Evolutionary conservation across 139 green algal genomes (phyloP).

Genomic region (Volvox reticuliferus): DNA sequence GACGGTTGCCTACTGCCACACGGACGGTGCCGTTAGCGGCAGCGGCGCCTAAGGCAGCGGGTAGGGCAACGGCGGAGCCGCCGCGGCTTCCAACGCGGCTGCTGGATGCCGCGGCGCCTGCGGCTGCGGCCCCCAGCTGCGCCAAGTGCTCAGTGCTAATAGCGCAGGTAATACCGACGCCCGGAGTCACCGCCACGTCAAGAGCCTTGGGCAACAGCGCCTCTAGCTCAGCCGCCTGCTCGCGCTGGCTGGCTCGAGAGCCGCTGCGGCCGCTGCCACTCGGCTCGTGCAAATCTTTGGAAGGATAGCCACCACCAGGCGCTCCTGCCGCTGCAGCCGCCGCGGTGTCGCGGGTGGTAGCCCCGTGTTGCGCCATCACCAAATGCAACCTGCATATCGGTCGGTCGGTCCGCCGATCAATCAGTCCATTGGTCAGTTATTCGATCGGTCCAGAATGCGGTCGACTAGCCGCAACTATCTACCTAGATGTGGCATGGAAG

Average conservation of each 20-base stretch:
- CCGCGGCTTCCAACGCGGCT: not conserved
- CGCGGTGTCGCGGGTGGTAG: conserved; percentile 8
- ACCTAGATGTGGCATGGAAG: no score
- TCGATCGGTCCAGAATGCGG: no score
- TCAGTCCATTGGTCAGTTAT: no score
- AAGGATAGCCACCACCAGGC: no score
- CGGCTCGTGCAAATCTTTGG: no score
- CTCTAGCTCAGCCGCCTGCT: not conserved
- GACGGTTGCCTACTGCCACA: conserved; percentile 82
- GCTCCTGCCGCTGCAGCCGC: no score
- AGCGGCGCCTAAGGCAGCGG: not conserved
- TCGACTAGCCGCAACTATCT: no score
- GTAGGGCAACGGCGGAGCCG: not conserved
- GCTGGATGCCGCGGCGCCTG: not conserved
- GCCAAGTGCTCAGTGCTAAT: not conserved
- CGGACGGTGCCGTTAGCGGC: conserved; percentile 6
- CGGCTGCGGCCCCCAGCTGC: not conserved
- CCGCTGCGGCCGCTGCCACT: not conserved
- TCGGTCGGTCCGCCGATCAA: no score
- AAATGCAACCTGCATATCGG: conserved; percentile 10
- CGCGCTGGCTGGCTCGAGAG: not conserved
- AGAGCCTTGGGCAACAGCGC: conserved; percentile 30
- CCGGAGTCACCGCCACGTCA: conserved; percentile 29
- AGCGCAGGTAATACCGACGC: conserved; percentile 28
- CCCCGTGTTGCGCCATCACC: conserved; percentile 16